These are phyloP conservation scores for Citrullus mucosospermus DNA, from an alignment of 306 rosid genomes.

Conservation along the genomic window DNA sequence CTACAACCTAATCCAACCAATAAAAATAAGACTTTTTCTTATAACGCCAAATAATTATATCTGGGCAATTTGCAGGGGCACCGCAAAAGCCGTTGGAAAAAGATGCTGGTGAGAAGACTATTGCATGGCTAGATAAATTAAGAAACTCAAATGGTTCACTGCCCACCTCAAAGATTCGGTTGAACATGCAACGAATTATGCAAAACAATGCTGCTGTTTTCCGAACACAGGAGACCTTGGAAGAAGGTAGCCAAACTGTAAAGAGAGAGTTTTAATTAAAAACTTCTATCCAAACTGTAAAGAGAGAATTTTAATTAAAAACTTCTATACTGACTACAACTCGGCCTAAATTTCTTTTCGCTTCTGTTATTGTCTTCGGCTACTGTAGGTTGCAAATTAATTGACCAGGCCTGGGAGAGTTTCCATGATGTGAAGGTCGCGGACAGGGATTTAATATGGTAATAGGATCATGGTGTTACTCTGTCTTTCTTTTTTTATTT, in stretches of 20 bases:
- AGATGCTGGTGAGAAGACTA: slow-evolving; percentile 83
- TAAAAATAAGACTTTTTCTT: not conserved
- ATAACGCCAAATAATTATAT: not conserved
- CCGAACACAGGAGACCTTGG: slow-evolving; percentile 88
- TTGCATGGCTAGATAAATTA: slow-evolving; percentile 88
- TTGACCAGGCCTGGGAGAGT: slow-evolving; percentile 65
- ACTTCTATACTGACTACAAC: not conserved
- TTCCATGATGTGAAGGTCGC: slow-evolving; percentile 53
- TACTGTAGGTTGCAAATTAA: slow-evolving; percentile 50
- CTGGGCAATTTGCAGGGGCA: slow-evolving; percentile 43
- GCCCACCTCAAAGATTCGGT: slow-evolving; percentile 68
- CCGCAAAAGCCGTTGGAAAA: slow-evolving; percentile 78
- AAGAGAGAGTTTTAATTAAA: not conserved
- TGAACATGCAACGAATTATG: slow-evolving; percentile 94
- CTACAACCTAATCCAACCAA: not conserved
- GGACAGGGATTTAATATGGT: slow-evolving; percentile 82
- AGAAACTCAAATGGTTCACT: slow-evolving; percentile 82
- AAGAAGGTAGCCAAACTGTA: slow-evolving; percentile 47
- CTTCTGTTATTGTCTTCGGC: not conserved
- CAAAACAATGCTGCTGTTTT: slow-evolving; percentile 97
- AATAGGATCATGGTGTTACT: not conserved
- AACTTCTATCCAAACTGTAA: not conserved
- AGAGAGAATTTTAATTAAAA: not conserved
- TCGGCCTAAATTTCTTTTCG: not conserved
- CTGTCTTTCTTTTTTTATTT: not conserved